Base-by-base conservation (phyloP, 2,329 filamentous ascomycete genomes). In the Lachnellula occidentalis region DNA sequence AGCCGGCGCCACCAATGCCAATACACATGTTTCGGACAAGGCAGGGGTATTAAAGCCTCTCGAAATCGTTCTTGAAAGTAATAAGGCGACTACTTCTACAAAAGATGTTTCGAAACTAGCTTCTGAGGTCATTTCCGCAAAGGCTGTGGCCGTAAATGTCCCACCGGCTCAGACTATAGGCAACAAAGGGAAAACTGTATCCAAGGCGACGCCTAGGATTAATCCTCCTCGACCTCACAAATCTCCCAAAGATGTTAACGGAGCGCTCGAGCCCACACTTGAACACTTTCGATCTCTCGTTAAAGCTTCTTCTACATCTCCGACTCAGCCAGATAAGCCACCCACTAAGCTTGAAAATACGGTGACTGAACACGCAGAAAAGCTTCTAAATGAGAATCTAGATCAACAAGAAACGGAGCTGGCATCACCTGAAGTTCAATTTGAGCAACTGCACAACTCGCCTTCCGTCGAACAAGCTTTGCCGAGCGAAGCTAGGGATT, bases 271-370 rank as follows among this genome's bases (percentile, higher is more conserved):
- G 41, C 47, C 56, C 34, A 47, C 51, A 45, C 56, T 49, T 21
- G 46, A 54, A 42, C 55, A 53, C 24, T 61, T 60, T 42, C 53
- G 56, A 45, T 37, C 56, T 36, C 56, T 56, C 12, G 49, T 59
- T n/a, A 51, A 56, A 24, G 34, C 50, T 48, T 57, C 58, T 17
- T 12, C 55, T 34, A 36, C 5, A 34, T 22, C 39, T 37, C 19
- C 21, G 34, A 6, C 7, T 24, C 46, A 41, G 36, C 11, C 19
- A 19, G 31, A 17, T 24, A 17, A 45, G 22, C 22, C 11, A 21
- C 7, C 7, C 43, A 14, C 14, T 7, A 9, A 11, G 22, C 14
- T 24, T 15, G 21, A n/a, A 46, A 12, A 34, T 12, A 24, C 34
- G 21, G 5, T 4, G 17, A 19, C 45, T 17, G 37, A 48, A 17